Conservation (phyloP, 768 basidiomycete genomes). For the Podaxis sp. region DNA sequence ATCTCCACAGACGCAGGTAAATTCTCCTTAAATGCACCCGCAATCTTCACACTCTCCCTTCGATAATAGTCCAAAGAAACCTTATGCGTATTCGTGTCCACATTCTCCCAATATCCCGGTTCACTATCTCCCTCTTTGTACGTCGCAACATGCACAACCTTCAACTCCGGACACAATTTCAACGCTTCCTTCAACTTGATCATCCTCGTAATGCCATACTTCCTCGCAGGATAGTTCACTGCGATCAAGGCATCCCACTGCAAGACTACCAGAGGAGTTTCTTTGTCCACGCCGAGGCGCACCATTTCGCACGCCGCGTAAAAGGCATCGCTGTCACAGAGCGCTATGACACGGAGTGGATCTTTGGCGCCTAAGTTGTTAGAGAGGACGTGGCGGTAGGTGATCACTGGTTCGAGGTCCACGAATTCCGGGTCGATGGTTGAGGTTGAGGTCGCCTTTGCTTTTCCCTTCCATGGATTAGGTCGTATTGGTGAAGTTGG, state of each 20-base stretch:
- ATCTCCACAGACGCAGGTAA: conserved; percentile 74
- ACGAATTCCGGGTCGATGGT: conserved; percentile 44
- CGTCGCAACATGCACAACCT: conserved; percentile 92
- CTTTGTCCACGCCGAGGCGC: conserved; percentile 61
- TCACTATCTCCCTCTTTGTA: conserved; percentile 86
- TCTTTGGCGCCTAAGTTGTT: conserved; percentile 69
- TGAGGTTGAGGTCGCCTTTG: conserved; percentile 30
- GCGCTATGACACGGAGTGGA: conserved; percentile 81
- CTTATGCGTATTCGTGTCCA: conserved; percentile 91
- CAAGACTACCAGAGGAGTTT: conserved; percentile 73
- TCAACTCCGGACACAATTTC: conserved; percentile 81
- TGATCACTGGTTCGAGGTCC: conserved; percentile 67
- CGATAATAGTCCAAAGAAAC: conserved; percentile 94
- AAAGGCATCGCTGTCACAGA: conserved; percentile 89
- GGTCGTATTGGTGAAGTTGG: not conserved
- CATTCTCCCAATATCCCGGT: conserved; percentile 90
- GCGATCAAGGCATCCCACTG: conserved; percentile 93
- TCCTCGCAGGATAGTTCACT: conserved; percentile 92
- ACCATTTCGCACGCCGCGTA: conserved; percentile 87
- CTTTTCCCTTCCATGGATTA: conserved; percentile 60
- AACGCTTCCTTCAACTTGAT: conserved; percentile 80
- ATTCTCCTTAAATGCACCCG: conserved; percentile 77
- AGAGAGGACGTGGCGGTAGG: conserved; percentile 76
- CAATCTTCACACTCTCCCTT: conserved; percentile 85
- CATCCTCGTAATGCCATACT: conserved; percentile 92